Base-by-base conservation (phyloP, 371 early-diverging fungal species). In the Syncephalis plumigaleata region DNA sequence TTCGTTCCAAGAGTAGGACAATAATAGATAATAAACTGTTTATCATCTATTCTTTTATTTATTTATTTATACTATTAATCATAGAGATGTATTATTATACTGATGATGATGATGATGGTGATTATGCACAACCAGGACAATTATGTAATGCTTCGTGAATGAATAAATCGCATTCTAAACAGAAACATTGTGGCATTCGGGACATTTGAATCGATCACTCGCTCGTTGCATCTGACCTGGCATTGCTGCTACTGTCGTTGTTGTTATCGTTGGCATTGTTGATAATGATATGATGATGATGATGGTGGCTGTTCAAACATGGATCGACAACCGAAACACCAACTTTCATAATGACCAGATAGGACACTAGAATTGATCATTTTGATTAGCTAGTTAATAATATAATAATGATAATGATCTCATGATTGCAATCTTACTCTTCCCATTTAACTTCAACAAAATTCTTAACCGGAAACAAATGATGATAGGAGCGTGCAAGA, bases 401-500 rank as follows among this genome's bases (percentile, higher is more conserved):
- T 45, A 52, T 42, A 50, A 55, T 37, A 52, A 53, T 22, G 38
- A 37, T 7, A 11, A 21, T n/a, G n/a, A n/a, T n/a, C n/a, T n/a
- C n/a, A n/a, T n/a, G n/a, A 9, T 39, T 38, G 16, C 2, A 13
- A 11, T n/a, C 37, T 43, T 58, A 66, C 66, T 59, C 60, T 36
- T 52, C 57, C 1, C 2, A 18, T 17, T 31, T 58, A 25, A 75
- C 58, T 52, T 77, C 77, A 36, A 70, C 59, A 62, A 73, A 77
- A 46, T 77, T 78, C 50, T 75, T 74, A 11, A 86, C 79, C 3
- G 97, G 95, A 56, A 94, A 94, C 45, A 96, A 66, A 49, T 94
- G 93, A 52, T 91, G 94, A 57, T 92, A 93, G n/a, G 90, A 88
- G 45, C 95, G 55, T 3, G 94, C 94, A 46, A 96, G 55, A 61